A percentile compares a stretch with the other conserved stretches of the same genome.
Evolutionary conservation across 352 stramenopile species (phyloP).

Genomic region (Poterioochromonas sp.): DNA sequence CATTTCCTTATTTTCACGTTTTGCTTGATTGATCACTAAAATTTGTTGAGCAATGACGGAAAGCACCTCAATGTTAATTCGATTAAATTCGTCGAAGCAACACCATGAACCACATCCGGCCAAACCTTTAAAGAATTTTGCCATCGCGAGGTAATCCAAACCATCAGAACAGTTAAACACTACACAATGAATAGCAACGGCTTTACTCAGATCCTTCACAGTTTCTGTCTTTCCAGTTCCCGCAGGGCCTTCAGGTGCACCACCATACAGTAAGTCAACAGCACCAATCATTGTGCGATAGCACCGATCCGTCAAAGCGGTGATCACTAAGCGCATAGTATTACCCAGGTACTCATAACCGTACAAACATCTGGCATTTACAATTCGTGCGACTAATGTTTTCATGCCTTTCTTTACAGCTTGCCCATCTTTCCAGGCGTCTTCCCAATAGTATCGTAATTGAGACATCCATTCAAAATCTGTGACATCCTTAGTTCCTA

Average conservation of each 20-base stretch:
- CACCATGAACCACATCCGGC: conserved; percentile 79
- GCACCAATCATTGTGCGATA: conserved; percentile 86
- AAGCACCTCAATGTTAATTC: conserved; percentile 86
- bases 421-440: conserved; percentile 51
- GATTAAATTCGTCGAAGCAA: conserved; percentile 88
- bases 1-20: conserved; percentile 68
- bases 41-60: conserved; percentile 88
- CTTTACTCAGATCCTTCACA: conserved; percentile 82
- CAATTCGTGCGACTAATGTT: conserved; percentile 66
- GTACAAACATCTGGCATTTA: conserved; percentile 76
- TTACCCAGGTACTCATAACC: conserved; percentile 80
- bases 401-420: conserved; percentile 50
- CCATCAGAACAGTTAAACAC: conserved; percentile 84
- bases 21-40: conserved; percentile 77
- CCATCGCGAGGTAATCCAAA: conserved; percentile 83
- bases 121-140: conserved; percentile 88
- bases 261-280: conserved; percentile 83
- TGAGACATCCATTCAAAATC: conserved; percentile 87
- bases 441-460: conserved; percentile 79
- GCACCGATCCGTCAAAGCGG: conserved; percentile 76
- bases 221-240: conserved; percentile 88
- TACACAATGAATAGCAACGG: conserved; percentile 84
- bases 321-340: conserved; percentile 79
- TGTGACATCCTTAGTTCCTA: conserved; percentile 64
- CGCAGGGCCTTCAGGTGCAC: conserved; percentile 75